Evolutionary conservation across 2,329 filamentous ascomycete genomes (phyloP).

Genomic region (Westerdykella ornata): DNA sequence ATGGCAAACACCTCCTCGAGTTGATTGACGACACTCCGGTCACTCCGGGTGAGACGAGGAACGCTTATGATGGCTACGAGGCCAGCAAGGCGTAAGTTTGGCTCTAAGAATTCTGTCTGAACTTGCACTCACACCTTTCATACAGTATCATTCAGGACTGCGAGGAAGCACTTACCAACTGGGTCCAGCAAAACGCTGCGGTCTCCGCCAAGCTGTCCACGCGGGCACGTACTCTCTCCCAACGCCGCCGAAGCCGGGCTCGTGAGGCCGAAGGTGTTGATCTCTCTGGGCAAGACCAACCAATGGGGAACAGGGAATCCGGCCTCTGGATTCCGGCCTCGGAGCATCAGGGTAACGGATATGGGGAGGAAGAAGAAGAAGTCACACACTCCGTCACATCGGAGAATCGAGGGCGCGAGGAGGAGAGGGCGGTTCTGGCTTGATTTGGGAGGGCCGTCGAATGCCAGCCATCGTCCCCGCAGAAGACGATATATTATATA

Average conservation of each 20-base stretch:
- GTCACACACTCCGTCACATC: slow-evolving; percentile 42
- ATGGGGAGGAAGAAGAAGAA: slow-evolving; percentile 61
- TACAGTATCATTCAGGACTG: slow-evolving; percentile 91
- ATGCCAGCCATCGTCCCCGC: background rate
- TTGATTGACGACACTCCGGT: slow-evolving; percentile 95
- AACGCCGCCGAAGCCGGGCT: slow-evolving; percentile 59
- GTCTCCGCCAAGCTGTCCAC: slow-evolving; percentile 82
- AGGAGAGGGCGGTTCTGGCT: slow-evolving; percentile 35
- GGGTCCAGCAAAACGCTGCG: slow-evolving; percentile 84
- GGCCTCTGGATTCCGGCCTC: slow-evolving; percentile 73
- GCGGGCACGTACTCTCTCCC: slow-evolving; percentile 79
- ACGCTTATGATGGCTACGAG: slow-evolving; percentile 96
- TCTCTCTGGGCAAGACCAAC: slow-evolving; percentile 73
- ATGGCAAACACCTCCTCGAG: slow-evolving; percentile 96
- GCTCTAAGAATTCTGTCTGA: background rate
- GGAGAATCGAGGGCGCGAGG: slow-evolving; percentile 44
- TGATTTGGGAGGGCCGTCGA: background rate
- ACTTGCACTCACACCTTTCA: slow-evolving; percentile 13
- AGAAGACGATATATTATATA: background rate
- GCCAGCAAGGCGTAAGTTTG: slow-evolving; percentile 71
- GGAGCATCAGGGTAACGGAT: slow-evolving; percentile 56
- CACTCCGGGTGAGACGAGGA: slow-evolving; percentile 90
- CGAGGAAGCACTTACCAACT: slow-evolving; percentile 94
- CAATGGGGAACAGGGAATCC: slow-evolving; percentile 66
- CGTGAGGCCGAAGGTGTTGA: slow-evolving; percentile 68